phyloP scores from a whole-genome alignment of 495 filamentous ascomycete species.

The Talaromyces proteolyticus region DNA sequence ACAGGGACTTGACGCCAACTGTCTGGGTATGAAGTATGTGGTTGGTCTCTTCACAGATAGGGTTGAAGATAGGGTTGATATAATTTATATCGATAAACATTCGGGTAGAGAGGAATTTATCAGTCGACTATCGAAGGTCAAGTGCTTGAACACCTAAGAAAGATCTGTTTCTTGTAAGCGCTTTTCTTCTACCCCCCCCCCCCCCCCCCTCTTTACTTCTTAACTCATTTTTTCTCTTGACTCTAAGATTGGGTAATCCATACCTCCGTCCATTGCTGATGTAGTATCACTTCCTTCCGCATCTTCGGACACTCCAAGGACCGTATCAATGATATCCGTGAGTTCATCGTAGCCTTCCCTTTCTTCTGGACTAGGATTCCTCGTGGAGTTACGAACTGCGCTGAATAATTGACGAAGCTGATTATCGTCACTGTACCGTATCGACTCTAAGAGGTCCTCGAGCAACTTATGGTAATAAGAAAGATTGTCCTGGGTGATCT shows the following conservation, averaged over 20 bases:
- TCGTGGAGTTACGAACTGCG: constrained; percentile 13
- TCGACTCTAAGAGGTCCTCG: constrained; percentile 20
- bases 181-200: neutral
- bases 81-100: neutral
- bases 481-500: constrained; percentile 23
- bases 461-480: constrained; percentile 21
- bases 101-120: neutral
- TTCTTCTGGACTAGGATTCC: neutral
- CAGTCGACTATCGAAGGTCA: too few relatives aligned
- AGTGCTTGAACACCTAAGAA: neutral
- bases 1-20: too few relatives aligned
- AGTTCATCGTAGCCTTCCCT: neutral
- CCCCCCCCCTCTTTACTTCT: neutral
- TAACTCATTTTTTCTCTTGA: neutral
- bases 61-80: too few relatives aligned
- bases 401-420: constrained; percentile 19
- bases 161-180: neutral
- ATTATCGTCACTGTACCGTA: constrained; percentile 17
- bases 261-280: neutral
- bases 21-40: too few relatives aligned
- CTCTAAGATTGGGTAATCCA: neutral
- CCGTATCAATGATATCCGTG: neutral
- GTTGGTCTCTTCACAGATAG: too few relatives aligned
- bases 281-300: neutral
- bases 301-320: constrained; percentile 3